These are phyloP conservation scores for Rhododendron henanense DNA, from an alignment of 148 eudicot genomes.

Conservation along the genomic window DNA sequence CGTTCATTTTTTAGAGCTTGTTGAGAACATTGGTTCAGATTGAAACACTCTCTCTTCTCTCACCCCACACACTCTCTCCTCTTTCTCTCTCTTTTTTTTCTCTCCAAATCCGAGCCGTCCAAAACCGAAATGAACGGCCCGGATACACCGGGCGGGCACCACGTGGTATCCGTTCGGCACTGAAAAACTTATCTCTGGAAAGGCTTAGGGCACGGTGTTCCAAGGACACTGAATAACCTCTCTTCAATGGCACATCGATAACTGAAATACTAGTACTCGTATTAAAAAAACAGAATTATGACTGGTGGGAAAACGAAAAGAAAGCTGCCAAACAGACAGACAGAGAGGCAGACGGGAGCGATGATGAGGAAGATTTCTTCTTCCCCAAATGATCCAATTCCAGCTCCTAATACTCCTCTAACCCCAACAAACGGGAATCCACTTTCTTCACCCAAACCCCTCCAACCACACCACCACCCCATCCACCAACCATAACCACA, in stretches of 20 bases:
- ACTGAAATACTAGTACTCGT: neutral
- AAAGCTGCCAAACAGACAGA: conserved; percentile 28
- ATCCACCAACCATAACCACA: neutral
- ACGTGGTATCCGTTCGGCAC: too few species aligned
- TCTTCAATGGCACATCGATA: neutral
- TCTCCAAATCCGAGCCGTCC: too few species aligned
- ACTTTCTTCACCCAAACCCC: conserved; percentile 26
- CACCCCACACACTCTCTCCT: too few species aligned
- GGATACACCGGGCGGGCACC: too few species aligned
- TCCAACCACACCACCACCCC: conserved; percentile 4
- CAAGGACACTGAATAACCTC: too few species aligned
- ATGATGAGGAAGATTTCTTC: conserved; percentile 27
- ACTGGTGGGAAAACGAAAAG: conserved; percentile 48
- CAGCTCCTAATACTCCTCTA: conserved; percentile 8
- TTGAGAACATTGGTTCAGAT: too few species aligned
- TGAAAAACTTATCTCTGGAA: too few species aligned
- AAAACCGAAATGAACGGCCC: too few species aligned
- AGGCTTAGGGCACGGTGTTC: too few species aligned
- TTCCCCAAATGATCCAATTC: conserved; percentile 8
- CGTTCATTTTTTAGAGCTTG: too few species aligned
- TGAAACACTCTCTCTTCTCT: too few species aligned
- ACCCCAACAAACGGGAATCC: conserved; percentile 16
- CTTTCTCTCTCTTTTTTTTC: too few species aligned
- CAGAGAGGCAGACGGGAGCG: conserved; percentile 9
- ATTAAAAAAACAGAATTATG: conserved; percentile 6